phyloP scores from a whole-genome alignment of 2,329 filamentous ascomycete genomes.

The Gyromitra esculenta region DNA sequence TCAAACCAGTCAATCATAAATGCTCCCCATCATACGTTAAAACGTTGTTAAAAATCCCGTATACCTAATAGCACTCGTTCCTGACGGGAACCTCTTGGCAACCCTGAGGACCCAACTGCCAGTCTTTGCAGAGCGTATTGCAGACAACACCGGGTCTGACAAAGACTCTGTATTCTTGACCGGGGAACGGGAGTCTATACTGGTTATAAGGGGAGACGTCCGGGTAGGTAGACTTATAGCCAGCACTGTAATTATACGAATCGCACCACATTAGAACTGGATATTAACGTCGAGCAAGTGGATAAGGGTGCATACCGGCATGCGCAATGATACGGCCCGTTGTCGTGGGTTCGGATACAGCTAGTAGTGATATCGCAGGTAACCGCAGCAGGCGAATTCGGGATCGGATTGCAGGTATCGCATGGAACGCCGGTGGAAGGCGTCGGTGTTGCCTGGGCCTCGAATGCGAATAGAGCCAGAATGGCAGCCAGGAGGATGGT shows the following conservation, averaged over 20 bases:
- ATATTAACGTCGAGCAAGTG: background rate
- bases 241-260: conserved; percentile 40
- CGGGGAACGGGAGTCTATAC: conserved; percentile 45
- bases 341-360: conserved; percentile 38
- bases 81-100: conserved; percentile 45
- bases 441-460: background rate
- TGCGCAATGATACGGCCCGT: conserved; percentile 49
- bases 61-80: conserved; percentile 21
- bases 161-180: conserved; percentile 52
- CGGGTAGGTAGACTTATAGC: conserved; percentile 44
- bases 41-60: background rate
- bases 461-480: conserved; percentile 22
- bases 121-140: conserved; percentile 51
- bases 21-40: background rate
- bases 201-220: conserved; percentile 4
- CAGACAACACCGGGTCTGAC: conserved; percentile 50
- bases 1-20: background rate
- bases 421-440: conserved; percentile 14
- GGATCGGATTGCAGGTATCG: conserved; percentile 37
- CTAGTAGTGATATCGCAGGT: conserved; percentile 54
- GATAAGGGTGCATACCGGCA: conserved; percentile 48
- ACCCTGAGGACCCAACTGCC: conserved; percentile 22
- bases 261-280: background rate
- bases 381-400: background rate
- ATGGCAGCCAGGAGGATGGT: conserved; percentile 20